These are phyloP conservation scores for Mycena maculata DNA, from an alignment of 768 basidiomycete genomes.

Conservation along the genomic window DNA sequence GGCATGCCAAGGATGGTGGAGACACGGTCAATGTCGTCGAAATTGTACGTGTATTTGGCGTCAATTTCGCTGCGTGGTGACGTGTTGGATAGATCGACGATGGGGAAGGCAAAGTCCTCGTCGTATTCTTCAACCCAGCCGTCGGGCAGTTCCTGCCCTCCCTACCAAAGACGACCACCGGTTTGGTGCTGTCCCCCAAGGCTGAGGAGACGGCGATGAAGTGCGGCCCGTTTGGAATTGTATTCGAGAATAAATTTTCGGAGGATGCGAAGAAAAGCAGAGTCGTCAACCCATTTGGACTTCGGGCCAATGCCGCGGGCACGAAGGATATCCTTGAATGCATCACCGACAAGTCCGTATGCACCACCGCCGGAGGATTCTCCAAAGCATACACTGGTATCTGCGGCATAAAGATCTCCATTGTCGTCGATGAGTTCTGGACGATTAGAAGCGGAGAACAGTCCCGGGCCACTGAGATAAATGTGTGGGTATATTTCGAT, in stretches of 20 bases:
- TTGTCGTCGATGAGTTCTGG: not conserved
- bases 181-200: slow-evolving; percentile 11
- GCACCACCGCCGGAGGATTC: slow-evolving; percentile 17
- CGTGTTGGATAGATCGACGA: too few species aligned
- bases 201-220: not conserved
- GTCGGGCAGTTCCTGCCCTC: slow-evolving; percentile 21
- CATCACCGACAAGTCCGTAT: slow-evolving; percentile 29
- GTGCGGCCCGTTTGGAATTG: not conserved
- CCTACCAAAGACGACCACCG: slow-evolving; percentile 36
- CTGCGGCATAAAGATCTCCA: slow-evolving; percentile 13
- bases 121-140: slow-evolving; percentile 35
- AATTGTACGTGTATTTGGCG: slow-evolving; percentile 34
- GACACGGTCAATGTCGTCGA: slow-evolving; percentile 38
- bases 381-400: slow-evolving; percentile 29
- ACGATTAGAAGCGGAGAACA: slow-evolving; percentile 37
- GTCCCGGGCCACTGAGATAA: slow-evolving; percentile 41
- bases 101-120: too few species aligned
- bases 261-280: slow-evolving; percentile 21
- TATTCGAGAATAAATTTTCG: not conserved
- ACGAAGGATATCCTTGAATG: slow-evolving; percentile 22
- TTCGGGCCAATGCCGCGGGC: slow-evolving; percentile 27
- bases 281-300: slow-evolving; percentile 33
- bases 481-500: too few species aligned
- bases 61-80: too few species aligned
- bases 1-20: slow-evolving; percentile 35